Base-by-base conservation (phyloP, 495 filamentous ascomycete genomes). In the Cercophora scortea region DNA sequence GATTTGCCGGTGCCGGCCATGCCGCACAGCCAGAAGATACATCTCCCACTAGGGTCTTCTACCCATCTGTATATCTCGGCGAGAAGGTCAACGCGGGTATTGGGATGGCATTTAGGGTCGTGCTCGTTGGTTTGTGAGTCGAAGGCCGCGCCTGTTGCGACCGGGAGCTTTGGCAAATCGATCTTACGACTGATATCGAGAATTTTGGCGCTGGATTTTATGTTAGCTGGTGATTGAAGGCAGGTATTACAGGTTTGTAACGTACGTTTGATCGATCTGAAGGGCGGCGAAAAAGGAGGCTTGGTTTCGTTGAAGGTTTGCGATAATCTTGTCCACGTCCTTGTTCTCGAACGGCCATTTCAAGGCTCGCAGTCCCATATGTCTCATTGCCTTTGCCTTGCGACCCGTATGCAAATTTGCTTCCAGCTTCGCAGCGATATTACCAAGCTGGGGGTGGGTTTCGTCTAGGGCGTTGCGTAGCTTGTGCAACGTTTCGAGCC, bases 311-410 rank as follows among this genome's bases (percentile, higher is more conserved):
- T 66, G 54, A 45, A 78, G 55, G 47, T 62, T 56, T 40, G 43
- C 35, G 46, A 74, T 63, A 8, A 61, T 54, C 42, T 65, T 60
- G 25, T 72, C 63, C 32, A 73, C 63, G 45, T 71, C 63, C 49
- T 64, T 63, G 32, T 64, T 66, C 47, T 64, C 61, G 42, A 78
- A 65, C 9, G 66, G 73, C 72, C 68, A 77, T 52, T 68, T 72
- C 32, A 72, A 62, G 47, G 68, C 60, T 55, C 65, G 63, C 40
- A 67, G 38, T 43, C 66, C 68, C n/a, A 61, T 50, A n/a, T n/a
- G n/a, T n/a, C n/a, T n/a, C n/a, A n/a, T n/a, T n/a, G n/a, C n/a
- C n/a, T n/a, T n/a, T n/a, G n/a, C n/a, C n/a, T n/a, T n/a, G n/a
- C n/a, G n/a, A n/a, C n/a, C n/a, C n/a, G n/a, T n/a, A n/a, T n/a